phyloP scores from a whole-genome alignment of 805 yeast genomes.

The Monosporozyma yasuniensis region DNA sequence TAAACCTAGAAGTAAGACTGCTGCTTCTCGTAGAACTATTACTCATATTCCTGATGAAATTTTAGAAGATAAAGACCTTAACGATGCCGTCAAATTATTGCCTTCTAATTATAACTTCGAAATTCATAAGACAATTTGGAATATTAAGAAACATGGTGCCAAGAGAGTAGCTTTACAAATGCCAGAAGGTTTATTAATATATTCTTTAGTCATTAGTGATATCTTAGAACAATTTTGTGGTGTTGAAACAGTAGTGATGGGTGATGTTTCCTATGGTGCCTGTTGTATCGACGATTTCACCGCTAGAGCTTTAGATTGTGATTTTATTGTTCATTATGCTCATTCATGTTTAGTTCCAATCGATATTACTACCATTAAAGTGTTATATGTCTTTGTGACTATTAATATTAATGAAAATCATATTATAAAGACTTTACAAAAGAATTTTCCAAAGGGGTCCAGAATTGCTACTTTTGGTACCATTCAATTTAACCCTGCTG shows the following conservation, averaged over 20 bases:
- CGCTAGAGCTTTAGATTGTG: conserved; percentile 87
- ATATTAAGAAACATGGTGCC: conserved; percentile 64
- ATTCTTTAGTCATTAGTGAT: conserved; percentile 83
- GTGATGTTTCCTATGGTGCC: conserved; percentile 97
- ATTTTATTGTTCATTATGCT: conserved; percentile 91
- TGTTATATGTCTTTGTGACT: conserved; percentile 90
- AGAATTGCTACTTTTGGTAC: conserved; percentile 86
- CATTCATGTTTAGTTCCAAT: conserved; percentile 95
- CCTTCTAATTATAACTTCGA: conserved; percentile 95
- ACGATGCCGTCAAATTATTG: conserved; percentile 67
- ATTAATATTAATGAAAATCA: conserved; percentile 81
- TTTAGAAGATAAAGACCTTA: conserved; percentile 67
- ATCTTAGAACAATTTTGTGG: conserved; percentile 84
- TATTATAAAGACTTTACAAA: conserved; percentile 62
- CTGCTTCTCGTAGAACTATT: conserved; percentile 48
- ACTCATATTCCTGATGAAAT: conserved; percentile 88
- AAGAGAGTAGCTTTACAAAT: conserved; percentile 86
- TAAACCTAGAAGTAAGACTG: conserved; percentile 22
- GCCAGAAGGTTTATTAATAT: conserved; percentile 93
- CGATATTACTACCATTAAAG: conserved; percentile 83
- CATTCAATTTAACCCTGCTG: conserved; percentile 91
- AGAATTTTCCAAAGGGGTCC: conserved; percentile 57
- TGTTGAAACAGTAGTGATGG: conserved; percentile 89
- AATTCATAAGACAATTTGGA: conserved; percentile 93
- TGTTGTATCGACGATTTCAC: conserved; percentile 97